Percentiles rank a stretch among this genome's conserved stretches.
Conservation (phyloP, 768 basidiomycete genomes). For the Tubosaeta brunneosetosa region DNA sequence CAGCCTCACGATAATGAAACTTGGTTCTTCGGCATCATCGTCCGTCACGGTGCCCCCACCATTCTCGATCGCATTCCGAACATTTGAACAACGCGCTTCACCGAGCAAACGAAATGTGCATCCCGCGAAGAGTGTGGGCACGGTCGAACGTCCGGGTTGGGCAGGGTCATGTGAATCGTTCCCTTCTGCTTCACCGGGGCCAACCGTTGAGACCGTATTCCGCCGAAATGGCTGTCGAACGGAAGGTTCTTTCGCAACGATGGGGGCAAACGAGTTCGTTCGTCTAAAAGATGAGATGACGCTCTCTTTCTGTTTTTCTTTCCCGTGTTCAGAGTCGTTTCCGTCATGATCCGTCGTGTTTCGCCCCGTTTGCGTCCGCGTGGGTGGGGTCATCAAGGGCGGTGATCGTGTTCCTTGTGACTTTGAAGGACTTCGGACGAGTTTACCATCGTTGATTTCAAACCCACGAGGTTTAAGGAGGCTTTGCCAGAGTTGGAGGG, state of each 20-base stretch:
- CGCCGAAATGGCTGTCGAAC: conserved; percentile 46
- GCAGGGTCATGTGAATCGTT: conserved; percentile 3
- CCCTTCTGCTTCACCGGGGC: conserved; percentile 16
- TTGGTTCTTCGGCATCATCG: conserved; percentile 47
- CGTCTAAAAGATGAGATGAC: conserved; percentile 61
- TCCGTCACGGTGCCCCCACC: conserved; percentile 49
- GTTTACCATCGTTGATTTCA: conserved; percentile 50
- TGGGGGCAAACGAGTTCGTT: conserved; percentile 58
- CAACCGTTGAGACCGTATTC: conserved; percentile 26
- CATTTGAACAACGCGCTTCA: conserved; percentile 56
- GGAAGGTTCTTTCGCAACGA: conserved; percentile 19
- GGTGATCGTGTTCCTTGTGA: conserved; percentile 24
- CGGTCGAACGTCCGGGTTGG: neutral
- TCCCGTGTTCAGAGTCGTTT: conserved; percentile 1
- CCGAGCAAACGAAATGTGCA: conserved; percentile 57
- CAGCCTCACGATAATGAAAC: conserved; percentile 67
- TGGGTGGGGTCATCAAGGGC: conserved; percentile 10
- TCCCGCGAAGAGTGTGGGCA: conserved; percentile 46
- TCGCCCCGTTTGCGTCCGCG: conserved; percentile 9
- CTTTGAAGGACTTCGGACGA: conserved; percentile 60
- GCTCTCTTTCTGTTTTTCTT: conserved; percentile 25
- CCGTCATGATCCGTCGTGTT: neutral
- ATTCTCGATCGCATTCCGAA: conserved; percentile 56
- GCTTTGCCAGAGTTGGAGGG: conserved; percentile 65
- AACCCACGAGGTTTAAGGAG: conserved; percentile 67